Evolutionary conservation across 1,284 basidiomycete species (phyloP).

Genomic region (Microbotryum silenes-acaulis): DNA sequence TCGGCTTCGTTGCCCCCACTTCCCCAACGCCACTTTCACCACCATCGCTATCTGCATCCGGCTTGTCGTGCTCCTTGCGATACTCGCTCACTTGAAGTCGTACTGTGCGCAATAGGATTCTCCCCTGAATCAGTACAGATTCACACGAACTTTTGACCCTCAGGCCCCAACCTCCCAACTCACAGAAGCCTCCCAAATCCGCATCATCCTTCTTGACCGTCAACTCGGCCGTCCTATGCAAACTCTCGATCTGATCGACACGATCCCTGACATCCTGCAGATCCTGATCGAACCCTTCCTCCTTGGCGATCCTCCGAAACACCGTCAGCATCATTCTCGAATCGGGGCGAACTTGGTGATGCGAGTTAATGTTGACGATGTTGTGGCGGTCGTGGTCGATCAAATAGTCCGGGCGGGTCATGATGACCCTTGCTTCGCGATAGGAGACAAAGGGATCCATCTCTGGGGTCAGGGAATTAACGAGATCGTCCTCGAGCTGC

Average conservation of each 20-base stretch:
- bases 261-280: slow-evolving; percentile 31
- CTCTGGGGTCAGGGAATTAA: slow-evolving; percentile 13
- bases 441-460: slow-evolving; percentile 26
- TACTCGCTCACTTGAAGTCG: too few relatives aligned
- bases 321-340: slow-evolving; percentile 32
- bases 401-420: slow-evolving; percentile 35
- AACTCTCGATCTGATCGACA: slow-evolving; percentile 32
- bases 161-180: slow-evolving; percentile 10
- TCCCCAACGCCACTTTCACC: too few relatives aligned
- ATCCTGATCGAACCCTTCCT: slow-evolving; percentile 33
- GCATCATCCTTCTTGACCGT: slow-evolving; percentile 31
- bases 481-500: slow-evolving; percentile 18
- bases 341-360: slow-evolving; percentile 33
- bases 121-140: too few relatives aligned
- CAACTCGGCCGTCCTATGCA: slow-evolving; percentile 34
- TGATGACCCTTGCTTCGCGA: slow-evolving; percentile 23
- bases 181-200: slow-evolving; percentile 29
- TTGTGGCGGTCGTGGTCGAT: slow-evolving; percentile 27
- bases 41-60: too few relatives aligned
- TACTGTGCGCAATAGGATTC: too few relatives aligned
- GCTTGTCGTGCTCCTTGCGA: too few relatives aligned
- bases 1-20: too few relatives aligned
- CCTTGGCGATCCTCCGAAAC: slow-evolving; percentile 24
- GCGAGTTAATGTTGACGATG: slow-evolving; percentile 24
- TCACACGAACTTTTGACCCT: too few relatives aligned